Evolutionary conservation across 305 asterid genomes (phyloP).

Genomic region (Rubia tinctorum): DNA sequence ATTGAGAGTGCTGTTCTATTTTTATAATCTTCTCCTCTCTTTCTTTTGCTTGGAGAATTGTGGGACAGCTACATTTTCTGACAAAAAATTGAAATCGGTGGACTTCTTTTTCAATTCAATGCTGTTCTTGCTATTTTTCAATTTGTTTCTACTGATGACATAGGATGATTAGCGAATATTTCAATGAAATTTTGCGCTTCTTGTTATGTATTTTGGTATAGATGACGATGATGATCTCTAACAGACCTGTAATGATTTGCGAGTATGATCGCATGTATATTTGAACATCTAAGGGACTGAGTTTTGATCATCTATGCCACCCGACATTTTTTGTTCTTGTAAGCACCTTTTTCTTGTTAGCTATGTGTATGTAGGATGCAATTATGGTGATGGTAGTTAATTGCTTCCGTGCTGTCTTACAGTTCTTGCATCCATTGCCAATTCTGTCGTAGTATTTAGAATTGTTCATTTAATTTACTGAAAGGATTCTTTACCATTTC

Average conservation of each 20-base stretch:
- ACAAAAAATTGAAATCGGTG: too few relatives aligned
- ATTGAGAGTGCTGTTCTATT: background rate
- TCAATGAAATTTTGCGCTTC: too few relatives aligned
- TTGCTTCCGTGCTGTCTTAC: background rate
- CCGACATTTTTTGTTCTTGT: background rate
- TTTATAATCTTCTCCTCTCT: background rate
- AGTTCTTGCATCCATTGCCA: background rate
- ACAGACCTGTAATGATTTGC: constrained; percentile 6
- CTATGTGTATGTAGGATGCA: background rate
- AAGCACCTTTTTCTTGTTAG: too few relatives aligned
- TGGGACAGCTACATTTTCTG: background rate
- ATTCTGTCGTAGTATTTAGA: too few relatives aligned
- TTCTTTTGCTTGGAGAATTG: background rate
- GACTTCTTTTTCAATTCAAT: background rate
- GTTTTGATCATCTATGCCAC: constrained; percentile 9
- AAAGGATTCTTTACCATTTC: background rate
- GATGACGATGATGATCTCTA: background rate
- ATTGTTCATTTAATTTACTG: background rate
- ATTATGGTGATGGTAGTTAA: too few relatives aligned
- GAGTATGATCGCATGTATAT: background rate
- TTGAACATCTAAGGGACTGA: too few relatives aligned
- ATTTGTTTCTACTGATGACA: too few relatives aligned
- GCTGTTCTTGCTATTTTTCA: too few relatives aligned
- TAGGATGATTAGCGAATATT: too few relatives aligned
- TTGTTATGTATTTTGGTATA: background rate